Percentiles rank a stretch among this genome's conserved stretches.
phyloP scores from a whole-genome alignment of 2,329 filamentous ascomycete genomes.

The Colletotrichum sp. region DNA sequence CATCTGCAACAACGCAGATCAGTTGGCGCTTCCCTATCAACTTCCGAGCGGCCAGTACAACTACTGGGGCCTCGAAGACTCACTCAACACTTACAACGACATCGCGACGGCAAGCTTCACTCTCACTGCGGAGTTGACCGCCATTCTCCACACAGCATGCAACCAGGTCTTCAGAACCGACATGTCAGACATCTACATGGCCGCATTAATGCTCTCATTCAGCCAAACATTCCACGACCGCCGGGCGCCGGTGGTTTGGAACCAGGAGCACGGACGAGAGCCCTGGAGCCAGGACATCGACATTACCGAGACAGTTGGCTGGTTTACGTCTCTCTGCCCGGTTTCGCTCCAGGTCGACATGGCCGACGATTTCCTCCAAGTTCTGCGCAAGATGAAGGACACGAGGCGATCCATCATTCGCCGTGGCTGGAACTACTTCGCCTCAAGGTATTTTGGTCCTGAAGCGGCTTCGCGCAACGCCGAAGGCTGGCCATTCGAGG shows the following conservation, averaged over 20 bases:
- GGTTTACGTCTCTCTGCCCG: conserved; percentile 64
- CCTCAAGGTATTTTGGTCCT: conserved; percentile 44
- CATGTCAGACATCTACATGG: conserved; percentile 57
- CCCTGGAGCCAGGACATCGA: conserved; percentile 51
- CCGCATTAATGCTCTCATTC: conserved; percentile 61
- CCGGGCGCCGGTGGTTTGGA: conserved; percentile 56
- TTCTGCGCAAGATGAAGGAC: conserved; percentile 60
- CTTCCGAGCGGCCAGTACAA: conserved; percentile 43
- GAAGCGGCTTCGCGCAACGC: conserved; percentile 33
- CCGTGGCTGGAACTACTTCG: conserved; percentile 56
- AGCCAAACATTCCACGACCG: conserved; percentile 59
- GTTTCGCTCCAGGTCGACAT: conserved; percentile 46
- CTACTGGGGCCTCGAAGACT: conserved; percentile 53
- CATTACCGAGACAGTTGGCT: conserved; percentile 62
- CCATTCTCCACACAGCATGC: conserved; percentile 46
- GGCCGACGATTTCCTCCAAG: conserved; percentile 54
- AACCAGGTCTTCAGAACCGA: conserved; percentile 56
- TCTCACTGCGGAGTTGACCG: conserved; percentile 45
- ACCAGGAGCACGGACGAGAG: conserved; percentile 56
- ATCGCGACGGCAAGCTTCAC: conserved; percentile 46
- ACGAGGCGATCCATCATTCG: conserved; percentile 47
- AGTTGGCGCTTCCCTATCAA: conserved; percentile 40
- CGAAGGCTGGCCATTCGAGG: conserved; percentile 56
- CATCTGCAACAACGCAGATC: conserved; percentile 31
- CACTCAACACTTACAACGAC: conserved; percentile 51